A percentile compares a stretch with the other conserved stretches of the same genome.
Evolutionary conservation across 2,329 filamentous ascomycete genomes (phyloP).

Genomic region (Alternaria sp.): DNA sequence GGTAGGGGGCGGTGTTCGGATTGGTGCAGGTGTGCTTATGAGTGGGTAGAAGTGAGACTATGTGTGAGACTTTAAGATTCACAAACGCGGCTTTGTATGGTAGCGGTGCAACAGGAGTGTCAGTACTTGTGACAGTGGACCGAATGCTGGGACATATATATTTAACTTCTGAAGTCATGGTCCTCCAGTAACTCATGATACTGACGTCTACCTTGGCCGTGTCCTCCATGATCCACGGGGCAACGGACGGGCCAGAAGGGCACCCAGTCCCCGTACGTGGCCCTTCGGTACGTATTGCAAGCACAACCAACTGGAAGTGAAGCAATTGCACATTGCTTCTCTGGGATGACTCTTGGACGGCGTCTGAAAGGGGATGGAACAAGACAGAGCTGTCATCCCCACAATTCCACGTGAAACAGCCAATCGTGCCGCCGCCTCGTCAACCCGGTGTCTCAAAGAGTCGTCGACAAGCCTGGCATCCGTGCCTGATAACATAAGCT

Average conservation of each 20-base stretch:
- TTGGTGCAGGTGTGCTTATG: constrained; percentile 24
- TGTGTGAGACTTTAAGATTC: constrained; percentile 34
- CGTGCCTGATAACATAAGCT: constrained; percentile 37
- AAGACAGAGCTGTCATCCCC: constrained; percentile 32
- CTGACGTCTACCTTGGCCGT: constrained; percentile 23
- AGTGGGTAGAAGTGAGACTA: constrained; percentile 26
- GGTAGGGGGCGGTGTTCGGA: constrained; percentile 10
- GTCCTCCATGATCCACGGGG: constrained; percentile 39
- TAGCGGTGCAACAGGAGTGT: constrained; percentile 30
- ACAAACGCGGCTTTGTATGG: constrained; percentile 21
- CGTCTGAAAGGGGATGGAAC: constrained; percentile 42
- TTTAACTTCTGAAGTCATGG: constrained; percentile 20
- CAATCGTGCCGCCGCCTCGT: constrained; percentile 44
- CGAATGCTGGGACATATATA: constrained; percentile 33
- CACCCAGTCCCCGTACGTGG: constrained; percentile 46
- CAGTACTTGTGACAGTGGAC: constrained; percentile 32
- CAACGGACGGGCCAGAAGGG: constrained; percentile 43
- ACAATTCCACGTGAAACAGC: constrained; percentile 31
- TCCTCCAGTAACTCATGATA: constrained; percentile 22
- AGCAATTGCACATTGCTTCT: constrained; percentile 38
- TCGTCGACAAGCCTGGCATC: constrained; percentile 29
- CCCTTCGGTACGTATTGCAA: constrained; percentile 38
- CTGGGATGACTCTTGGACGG: constrained; percentile 36
- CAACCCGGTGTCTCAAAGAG: constrained; percentile 43
- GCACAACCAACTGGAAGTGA: constrained; percentile 45